Base-by-base conservation (phyloP, 805 yeast species). In the Lachancea meyersii region DNA sequence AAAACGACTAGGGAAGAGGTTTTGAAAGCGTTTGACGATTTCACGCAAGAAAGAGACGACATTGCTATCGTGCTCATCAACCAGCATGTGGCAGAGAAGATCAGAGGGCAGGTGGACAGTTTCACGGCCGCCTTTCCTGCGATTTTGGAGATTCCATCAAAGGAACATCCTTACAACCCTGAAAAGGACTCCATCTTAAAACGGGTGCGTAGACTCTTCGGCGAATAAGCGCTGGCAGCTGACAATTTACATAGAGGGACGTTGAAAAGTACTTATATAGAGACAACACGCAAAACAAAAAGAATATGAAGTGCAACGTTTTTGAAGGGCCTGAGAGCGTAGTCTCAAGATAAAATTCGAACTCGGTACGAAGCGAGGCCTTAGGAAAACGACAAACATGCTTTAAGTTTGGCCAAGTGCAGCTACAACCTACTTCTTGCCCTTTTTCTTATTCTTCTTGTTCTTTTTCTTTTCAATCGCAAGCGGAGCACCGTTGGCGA, bases 91-190 rank as follows among this genome's bases (percentile, higher is more conserved):
- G 97, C 98, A 14, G 97, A 93, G 57, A 75, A 79, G 53, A 91
- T 93, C 44, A 76, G 98, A 64, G 73, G 73, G 51, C 74, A 75
- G 51, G 87, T 93, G 35, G 98, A 93, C 57, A 73, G 77, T 37
- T 93, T 76, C 67, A 79, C 94, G 14, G 78, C 80, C 50, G 95
- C 98, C 9, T 93, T 93, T 67, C 98, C 98, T 7, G 97, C 98
- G 2, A 79, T 93, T 37, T 72, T 93, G 58, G 98, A 93, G 68
- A 93, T 93, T 48, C 98, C 98, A 21, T 87, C 97, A 13, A 93
- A 93, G 70, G 98, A 93, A 60, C 97, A 93, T 64, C 97, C 98
- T 18, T 93, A 93, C 64, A 95, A 93, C 64, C 98, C 98, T 17
- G 97, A 91, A 64, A 93, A 91, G 78, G 98, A 93, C 66, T 83